Evolutionary conservation across 139 green algal genomes (phyloP).

Genomic region (Ostreobium quekettii): DNA sequence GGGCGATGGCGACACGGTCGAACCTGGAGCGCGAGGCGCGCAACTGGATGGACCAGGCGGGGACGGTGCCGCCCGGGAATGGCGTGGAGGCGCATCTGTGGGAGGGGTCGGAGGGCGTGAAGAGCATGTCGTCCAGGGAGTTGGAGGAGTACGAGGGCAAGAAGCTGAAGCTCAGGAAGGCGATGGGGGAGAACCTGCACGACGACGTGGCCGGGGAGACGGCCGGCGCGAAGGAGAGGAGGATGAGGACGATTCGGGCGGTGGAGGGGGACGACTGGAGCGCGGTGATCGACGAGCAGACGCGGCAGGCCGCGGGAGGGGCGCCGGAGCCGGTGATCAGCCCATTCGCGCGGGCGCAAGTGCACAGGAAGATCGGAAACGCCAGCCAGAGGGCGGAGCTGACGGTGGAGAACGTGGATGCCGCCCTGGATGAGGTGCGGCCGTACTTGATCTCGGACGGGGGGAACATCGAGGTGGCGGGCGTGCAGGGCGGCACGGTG

Average conservation of each 20-base stretch:
- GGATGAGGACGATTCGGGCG: conserved; percentile 45
- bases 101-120: conserved; percentile 30
- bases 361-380: conserved; percentile 57
- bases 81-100: conserved; percentile 46
- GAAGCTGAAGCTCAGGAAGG: conserved; percentile 63
- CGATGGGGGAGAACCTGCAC: conserved; percentile 54
- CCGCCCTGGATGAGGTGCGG: conserved; percentile 71
- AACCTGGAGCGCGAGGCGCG: conserved; percentile 55
- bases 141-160: conserved; percentile 70
- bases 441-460: conserved; percentile 92
- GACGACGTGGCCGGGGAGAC: conserved; percentile 48
- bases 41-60: conserved; percentile 54
- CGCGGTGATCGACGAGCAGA: conserved; percentile 69
- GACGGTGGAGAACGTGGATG: conserved; percentile 48
- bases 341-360: conserved; percentile 55
- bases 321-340: conserved; percentile 39
- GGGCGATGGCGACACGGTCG: conserved; percentile 54
- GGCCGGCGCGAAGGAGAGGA: conserved; percentile 31
- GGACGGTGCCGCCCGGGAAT: conserved; percentile 69
- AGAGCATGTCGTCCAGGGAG: conserved; percentile 46
- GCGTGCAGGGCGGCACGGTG: conserved; percentile 63
- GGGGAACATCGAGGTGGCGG: conserved; percentile 82
- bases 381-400: conserved; percentile 17
- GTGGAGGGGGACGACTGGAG: conserved; percentile 76
- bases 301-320: conserved; percentile 14